phyloP scores from a whole-genome alignment of 371 early-diverging fungal species.

The Mortierella sp. region DNA sequence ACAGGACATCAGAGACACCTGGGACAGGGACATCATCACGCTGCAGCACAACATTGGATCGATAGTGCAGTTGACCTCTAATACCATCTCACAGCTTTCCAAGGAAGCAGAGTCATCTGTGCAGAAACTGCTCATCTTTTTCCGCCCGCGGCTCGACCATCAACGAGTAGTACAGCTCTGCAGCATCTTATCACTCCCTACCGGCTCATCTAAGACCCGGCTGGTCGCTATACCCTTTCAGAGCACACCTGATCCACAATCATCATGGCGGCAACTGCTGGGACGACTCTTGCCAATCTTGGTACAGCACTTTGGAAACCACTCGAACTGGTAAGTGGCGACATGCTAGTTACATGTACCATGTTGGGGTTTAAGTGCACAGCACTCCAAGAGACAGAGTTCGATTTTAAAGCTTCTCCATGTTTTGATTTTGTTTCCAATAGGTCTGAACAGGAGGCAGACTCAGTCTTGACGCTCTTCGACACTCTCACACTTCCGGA shows the following conservation, averaged over 20 bases:
- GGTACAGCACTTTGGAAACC: slow-evolving; percentile 23
- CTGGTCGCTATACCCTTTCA: slow-evolving; percentile 30
- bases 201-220: neutral
- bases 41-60: slow-evolving; percentile 14
- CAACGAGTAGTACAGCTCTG: slow-evolving; percentile 39
- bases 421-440: neutral
- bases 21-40: slow-evolving; percentile 49
- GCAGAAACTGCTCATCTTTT: slow-evolving; percentile 56
- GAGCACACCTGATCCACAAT: neutral
- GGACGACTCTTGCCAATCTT: slow-evolving; percentile 23
- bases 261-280: slow-evolving; percentile 17
- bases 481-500: slow-evolving; percentile 30
- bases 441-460: slow-evolving; percentile 41
- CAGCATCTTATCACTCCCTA: slow-evolving; percentile 20
- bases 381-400: neutral
- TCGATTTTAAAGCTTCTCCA: neutral
- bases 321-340: slow-evolving; percentile 25
- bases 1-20: slow-evolving; percentile 45
- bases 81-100: slow-evolving; percentile 18
- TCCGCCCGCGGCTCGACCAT: slow-evolving; percentile 42
- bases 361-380: neutral
- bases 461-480: slow-evolving; percentile 20
- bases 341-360: neutral
- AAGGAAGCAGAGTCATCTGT: slow-evolving; percentile 10
- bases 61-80: neutral